Evolutionary conservation across 2,329 filamentous ascomycete genomes (phyloP).

Genomic region (Talaromyces islandicus): DNA sequence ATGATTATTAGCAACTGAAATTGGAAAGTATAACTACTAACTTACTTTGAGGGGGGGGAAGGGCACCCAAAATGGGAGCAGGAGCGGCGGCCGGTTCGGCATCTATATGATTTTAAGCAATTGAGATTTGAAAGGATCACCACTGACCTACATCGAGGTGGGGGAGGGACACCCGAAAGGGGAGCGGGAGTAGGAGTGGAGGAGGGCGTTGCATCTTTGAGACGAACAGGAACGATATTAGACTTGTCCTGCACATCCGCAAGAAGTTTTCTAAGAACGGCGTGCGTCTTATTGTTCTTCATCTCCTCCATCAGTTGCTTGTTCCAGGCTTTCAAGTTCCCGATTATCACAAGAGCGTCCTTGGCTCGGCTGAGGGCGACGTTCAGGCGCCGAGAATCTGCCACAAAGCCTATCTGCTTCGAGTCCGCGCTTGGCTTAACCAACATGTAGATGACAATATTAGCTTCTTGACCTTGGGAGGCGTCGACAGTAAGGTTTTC

Average conservation of each 20-base stretch:
- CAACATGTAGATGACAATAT: slow-evolving; percentile 8
- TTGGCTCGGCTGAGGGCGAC: slow-evolving; percentile 6
- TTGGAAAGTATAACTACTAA: too few species aligned
- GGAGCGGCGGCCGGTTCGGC: too few species aligned
- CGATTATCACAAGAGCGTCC: background rate
- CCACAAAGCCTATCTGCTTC: slow-evolving; percentile 1
- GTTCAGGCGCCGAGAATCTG: slow-evolving; percentile 1
- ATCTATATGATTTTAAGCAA: too few species aligned
- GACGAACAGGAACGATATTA: background rate
- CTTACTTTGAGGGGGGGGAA: background rate
- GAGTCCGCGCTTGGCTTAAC: slow-evolving; percentile 1
- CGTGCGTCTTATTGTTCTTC: background rate
- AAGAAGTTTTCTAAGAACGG: background rate
- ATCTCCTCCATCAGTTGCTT: background rate
- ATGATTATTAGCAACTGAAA: too few species aligned
- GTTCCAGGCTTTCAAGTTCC: background rate
- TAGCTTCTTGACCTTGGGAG: slow-evolving; percentile 6
- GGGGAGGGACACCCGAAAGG: background rate
- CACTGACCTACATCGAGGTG: background rate
- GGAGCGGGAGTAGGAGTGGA: too few species aligned
- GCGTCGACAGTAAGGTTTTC: slow-evolving; percentile 6
- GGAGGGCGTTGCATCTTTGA: too few species aligned
- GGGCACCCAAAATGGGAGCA: background rate
- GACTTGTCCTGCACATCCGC: background rate
- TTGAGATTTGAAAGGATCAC: too few species aligned